Evolutionary conservation across 1,284 basidiomycete genomes (phyloP).

Genomic region (Mycosarcoma mackinlayi): DNA sequence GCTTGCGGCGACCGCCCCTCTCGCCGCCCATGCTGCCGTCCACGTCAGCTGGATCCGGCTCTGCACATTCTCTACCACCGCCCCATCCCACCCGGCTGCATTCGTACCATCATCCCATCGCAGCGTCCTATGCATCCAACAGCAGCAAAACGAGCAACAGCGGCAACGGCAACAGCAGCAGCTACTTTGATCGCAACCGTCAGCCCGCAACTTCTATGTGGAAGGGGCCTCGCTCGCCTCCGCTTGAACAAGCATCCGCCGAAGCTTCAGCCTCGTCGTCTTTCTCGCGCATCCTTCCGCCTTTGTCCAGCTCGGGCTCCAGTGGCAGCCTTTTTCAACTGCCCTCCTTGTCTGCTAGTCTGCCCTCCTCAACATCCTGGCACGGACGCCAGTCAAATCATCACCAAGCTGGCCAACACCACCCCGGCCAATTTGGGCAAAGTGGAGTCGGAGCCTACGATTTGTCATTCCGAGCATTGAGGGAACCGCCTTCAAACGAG

Average conservation of each 20-base stretch:
- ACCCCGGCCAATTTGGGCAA: slow-evolving; percentile 1
- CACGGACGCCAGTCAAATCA: slow-evolving; percentile 17
- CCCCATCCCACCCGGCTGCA: slow-evolving; percentile 34
- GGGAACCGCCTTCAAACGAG: slow-evolving; percentile 11
- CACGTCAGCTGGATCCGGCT: slow-evolving; percentile 6
- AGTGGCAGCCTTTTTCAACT: slow-evolving; percentile 33
- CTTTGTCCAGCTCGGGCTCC: slow-evolving; percentile 21
- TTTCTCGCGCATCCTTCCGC: slow-evolving; percentile 39
- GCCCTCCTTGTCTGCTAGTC: slow-evolving; percentile 36
- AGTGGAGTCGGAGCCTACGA: neutral
- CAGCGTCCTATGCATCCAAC: slow-evolving; percentile 35
- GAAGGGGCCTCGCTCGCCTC: slow-evolving; percentile 31
- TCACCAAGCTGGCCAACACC: slow-evolving; percentile 5
- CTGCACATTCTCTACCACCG: slow-evolving; percentile 19
- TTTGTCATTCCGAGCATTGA: slow-evolving; percentile 12
- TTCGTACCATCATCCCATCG: slow-evolving; percentile 48
- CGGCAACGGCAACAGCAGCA: slow-evolving; percentile 6
- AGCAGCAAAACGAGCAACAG: slow-evolving; percentile 10
- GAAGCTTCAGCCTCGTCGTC: slow-evolving; percentile 15
- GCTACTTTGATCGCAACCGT: slow-evolving; percentile 23
- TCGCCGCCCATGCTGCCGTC: slow-evolving; percentile 25
- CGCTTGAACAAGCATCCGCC: slow-evolving; percentile 33
- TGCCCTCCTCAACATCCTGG: slow-evolving; percentile 36
- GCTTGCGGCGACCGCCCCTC: slow-evolving; percentile 11
- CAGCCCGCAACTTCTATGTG: slow-evolving; percentile 25